phyloP scores from a whole-genome alignment of 1,139 yeast genomes.

The Hyphopichia burtonii region DNA sequence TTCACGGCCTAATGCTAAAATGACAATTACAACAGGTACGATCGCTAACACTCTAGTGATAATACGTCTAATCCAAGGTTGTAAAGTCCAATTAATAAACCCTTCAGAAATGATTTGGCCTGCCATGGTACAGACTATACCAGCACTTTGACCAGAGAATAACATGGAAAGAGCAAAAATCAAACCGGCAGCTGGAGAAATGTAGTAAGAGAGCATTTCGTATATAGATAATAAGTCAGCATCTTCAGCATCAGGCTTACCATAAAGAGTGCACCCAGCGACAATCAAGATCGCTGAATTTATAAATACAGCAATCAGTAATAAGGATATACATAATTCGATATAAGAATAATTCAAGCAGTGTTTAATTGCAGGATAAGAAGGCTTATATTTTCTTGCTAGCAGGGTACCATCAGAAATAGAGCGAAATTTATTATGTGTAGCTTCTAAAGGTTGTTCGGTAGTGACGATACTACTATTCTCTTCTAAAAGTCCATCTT shows the following conservation, averaged over 20 bases:
- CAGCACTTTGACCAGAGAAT: conserved; percentile 79
- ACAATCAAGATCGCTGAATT: conserved; percentile 73
- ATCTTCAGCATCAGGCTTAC: conserved; percentile 59
- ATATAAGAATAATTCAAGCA: conserved; percentile 64
- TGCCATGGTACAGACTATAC: conserved; percentile 78
- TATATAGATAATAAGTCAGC: conserved; percentile 79
- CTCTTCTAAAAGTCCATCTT: conserved; percentile 8
- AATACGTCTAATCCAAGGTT: conserved; percentile 69
- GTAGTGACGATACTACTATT: conserved; percentile 4
- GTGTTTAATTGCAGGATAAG: conserved; percentile 63
- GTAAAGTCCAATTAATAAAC: conserved; percentile 67
- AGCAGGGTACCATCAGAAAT: conserved; percentile 38
- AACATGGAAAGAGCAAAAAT: conserved; percentile 72
- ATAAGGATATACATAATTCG: conserved; percentile 63
- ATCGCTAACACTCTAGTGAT: conserved; percentile 73
- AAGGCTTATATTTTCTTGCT: conserved; percentile 54
- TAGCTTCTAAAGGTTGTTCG: conserved; percentile 17
- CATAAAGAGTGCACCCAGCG: conserved; percentile 66
- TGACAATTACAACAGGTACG: conserved; percentile 66
- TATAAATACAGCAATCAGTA: conserved; percentile 71
- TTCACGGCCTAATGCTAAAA: conserved; percentile 62
- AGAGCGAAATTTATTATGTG: conserved; percentile 26
- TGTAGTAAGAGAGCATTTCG: conserved; percentile 55
- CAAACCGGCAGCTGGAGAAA: conserved; percentile 70
- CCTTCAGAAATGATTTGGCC: conserved; percentile 85